Percentiles rank a stretch among this genome's conserved stretches.
These are phyloP conservation scores for Sporodiniella umbellata DNA, from an alignment of 371 early-diverging fungal species.

Conservation along the genomic window DNA sequence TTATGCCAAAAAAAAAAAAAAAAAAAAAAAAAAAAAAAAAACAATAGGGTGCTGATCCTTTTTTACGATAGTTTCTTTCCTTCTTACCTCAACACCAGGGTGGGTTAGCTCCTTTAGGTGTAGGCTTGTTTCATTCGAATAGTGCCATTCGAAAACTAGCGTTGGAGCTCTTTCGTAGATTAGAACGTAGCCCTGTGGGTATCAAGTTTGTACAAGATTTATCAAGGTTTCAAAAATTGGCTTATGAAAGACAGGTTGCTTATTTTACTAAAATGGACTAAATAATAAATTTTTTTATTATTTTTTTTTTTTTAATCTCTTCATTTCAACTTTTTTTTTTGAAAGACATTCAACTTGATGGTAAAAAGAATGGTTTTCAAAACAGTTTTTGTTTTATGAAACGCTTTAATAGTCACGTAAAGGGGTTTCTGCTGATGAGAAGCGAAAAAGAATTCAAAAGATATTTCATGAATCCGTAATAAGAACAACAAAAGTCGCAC, in stretches of 20 bases:
- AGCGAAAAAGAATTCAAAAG: slow-evolving; percentile 72
- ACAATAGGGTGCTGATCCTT: too few species aligned
- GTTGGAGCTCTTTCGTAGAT: slow-evolving; percentile 62
- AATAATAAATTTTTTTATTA: too few species aligned
- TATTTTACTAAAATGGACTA: neutral
- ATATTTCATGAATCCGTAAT: slow-evolving; percentile 80
- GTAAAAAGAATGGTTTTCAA: too few species aligned
- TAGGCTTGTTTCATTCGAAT: slow-evolving; percentile 79
- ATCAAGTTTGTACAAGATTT: slow-evolving; percentile 37
- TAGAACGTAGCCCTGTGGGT: slow-evolving; percentile 63
- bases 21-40: too few species aligned
- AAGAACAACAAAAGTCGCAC: too few species aligned
- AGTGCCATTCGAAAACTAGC: slow-evolving; percentile 58
- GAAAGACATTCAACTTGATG: too few species aligned
- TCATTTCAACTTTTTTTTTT: too few species aligned
- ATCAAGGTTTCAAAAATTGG: slow-evolving; percentile 41
- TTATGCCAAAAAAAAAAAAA: neutral
- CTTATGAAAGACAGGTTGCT: slow-evolving; percentile 35
- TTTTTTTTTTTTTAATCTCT: too few species aligned
- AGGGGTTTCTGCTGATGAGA: slow-evolving; percentile 76
- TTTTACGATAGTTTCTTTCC: slow-evolving; percentile 58
- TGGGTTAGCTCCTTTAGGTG: slow-evolving; percentile 77
- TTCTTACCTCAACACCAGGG: slow-evolving; percentile 80
- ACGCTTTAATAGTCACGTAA: slow-evolving; percentile 18
- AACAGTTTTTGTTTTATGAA: too few species aligned